These are phyloP conservation scores for Nakazawaea populi DNA, from an alignment of 805 yeast species.

Conservation along the genomic window DNA sequence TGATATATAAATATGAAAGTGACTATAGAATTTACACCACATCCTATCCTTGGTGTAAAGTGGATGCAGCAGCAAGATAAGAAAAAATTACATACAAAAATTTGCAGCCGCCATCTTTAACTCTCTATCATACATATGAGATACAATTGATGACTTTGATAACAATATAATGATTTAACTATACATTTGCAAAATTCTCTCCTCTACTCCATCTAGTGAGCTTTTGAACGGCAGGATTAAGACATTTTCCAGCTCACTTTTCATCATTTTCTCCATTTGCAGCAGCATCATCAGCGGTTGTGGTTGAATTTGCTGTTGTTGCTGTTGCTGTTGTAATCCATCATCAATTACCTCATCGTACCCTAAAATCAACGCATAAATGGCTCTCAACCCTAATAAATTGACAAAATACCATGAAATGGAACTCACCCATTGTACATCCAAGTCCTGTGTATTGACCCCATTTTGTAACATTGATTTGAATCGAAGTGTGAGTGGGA, in stretches of 20 bases:
- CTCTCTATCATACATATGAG: too few relatives aligned
- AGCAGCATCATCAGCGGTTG: slow-evolving; percentile 12
- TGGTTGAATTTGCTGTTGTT: slow-evolving; percentile 21
- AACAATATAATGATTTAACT: background rate
- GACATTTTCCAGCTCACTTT: slow-evolving; percentile 67
- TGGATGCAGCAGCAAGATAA: too few relatives aligned
- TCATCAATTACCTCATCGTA: slow-evolving; percentile 40
- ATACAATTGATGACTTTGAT: too few relatives aligned
- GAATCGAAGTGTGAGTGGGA: slow-evolving; percentile 84
- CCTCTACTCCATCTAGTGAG: slow-evolving; percentile 55
- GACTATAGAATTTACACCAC: background rate
- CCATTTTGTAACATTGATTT: slow-evolving; percentile 91
- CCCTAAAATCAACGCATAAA: slow-evolving; percentile 65
- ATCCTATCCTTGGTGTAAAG: too few relatives aligned
- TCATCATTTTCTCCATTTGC: slow-evolving; percentile 48
- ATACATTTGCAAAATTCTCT: slow-evolving; percentile 36
- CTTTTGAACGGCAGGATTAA: slow-evolving; percentile 54
- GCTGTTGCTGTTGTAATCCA: slow-evolving; percentile 35
- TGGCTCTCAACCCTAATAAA: slow-evolving; percentile 75
- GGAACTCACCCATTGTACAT: slow-evolving; percentile 88
- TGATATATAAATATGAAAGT: too few relatives aligned
- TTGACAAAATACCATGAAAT: slow-evolving; percentile 95
- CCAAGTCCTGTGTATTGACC: slow-evolving; percentile 75
- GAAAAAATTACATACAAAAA: too few relatives aligned
- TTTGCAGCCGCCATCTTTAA: too few relatives aligned